phyloP scores from a whole-genome alignment of 2,329 filamentous ascomycete genomes.

The Nemania serpens region DNA sequence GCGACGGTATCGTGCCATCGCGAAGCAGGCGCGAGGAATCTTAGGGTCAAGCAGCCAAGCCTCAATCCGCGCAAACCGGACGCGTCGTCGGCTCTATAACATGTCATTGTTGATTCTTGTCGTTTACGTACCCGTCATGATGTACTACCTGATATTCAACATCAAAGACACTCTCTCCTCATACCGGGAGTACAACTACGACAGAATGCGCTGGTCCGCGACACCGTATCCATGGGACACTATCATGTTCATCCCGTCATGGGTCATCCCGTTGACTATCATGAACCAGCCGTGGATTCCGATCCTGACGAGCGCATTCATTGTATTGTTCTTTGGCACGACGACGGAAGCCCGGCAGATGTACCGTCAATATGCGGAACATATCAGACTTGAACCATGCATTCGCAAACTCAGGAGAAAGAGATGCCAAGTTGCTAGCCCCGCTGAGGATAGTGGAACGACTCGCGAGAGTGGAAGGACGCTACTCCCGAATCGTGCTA shows the following conservation, averaged over 20 bases:
- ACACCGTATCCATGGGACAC: conserved; percentile 51
- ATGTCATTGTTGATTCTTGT: conserved; percentile 58
- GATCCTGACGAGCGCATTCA: conserved; percentile 51
- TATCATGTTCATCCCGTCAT: conserved; percentile 52
- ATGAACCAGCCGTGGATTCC: conserved; percentile 56
- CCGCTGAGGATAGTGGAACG: conserved; percentile 4
- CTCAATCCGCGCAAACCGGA: conserved; percentile 50
- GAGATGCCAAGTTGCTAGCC: background rate
- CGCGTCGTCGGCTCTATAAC: conserved; percentile 58
- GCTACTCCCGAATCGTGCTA: background rate
- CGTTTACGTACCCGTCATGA: conserved; percentile 55
- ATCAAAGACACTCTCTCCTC: conserved; percentile 38
- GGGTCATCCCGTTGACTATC: conserved; percentile 44
- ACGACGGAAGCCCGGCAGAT: conserved; percentile 58
- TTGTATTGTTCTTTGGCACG: conserved; percentile 61
- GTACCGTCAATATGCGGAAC: conserved; percentile 46
- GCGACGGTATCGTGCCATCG: conserved; percentile 52
- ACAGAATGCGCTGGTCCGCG: conserved; percentile 46
- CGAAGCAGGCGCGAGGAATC: conserved; percentile 47
- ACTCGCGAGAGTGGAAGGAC: conserved; percentile 4
- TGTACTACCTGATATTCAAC: conserved; percentile 49
- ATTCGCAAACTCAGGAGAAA: conserved; percentile 7
- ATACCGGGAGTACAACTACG: conserved; percentile 48
- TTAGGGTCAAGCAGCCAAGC: conserved; percentile 49
- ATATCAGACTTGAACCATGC: conserved; percentile 22